Evolutionary conservation across 2,329 filamentous ascomycete genomes (phyloP).

Genomic region (Geosmithia putterillii): DNA sequence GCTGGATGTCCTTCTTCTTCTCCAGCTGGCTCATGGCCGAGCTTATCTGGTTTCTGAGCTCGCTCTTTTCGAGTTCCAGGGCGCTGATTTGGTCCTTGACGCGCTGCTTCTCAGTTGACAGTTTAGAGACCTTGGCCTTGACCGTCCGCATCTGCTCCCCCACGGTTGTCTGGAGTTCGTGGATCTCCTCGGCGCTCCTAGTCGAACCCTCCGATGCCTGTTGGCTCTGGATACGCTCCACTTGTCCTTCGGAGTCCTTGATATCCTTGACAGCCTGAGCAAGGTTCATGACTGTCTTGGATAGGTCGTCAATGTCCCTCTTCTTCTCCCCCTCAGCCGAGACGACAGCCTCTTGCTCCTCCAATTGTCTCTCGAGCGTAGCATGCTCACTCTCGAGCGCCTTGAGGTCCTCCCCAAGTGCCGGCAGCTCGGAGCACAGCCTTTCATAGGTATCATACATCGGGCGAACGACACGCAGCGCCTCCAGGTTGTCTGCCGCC

Average conservation of each 20-base stretch:
- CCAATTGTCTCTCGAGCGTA: constrained; percentile 45
- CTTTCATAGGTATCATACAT: constrained; percentile 66
- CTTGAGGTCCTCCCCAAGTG: constrained; percentile 50
- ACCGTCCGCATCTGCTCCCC: constrained; percentile 54
- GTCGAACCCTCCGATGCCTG: constrained; percentile 55
- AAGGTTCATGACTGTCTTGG: constrained; percentile 67
- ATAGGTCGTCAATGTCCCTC: constrained; percentile 62
- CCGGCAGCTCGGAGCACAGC: constrained; percentile 59
- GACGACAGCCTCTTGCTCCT: constrained; percentile 56
- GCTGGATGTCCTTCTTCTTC: constrained; percentile 60
- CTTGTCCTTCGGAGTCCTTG: constrained; percentile 56
- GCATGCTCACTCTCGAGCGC: constrained; percentile 50
- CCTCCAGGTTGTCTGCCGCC: constrained; percentile 36
- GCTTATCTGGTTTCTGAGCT: constrained; percentile 61
- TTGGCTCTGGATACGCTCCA: constrained; percentile 62
- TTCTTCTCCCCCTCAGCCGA: constrained; percentile 51
- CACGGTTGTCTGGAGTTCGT: constrained; percentile 57
- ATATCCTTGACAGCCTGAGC: constrained; percentile 62
- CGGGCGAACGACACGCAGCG: constrained; percentile 48
- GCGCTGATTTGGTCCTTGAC: constrained; percentile 53
- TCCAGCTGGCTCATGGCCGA: constrained; percentile 64
- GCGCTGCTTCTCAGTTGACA: constrained; percentile 60
- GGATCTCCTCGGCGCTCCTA: constrained; percentile 72
- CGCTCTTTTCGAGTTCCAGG: constrained; percentile 66
- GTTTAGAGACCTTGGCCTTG: constrained; percentile 51